These are phyloP conservation scores for Candida glaebosa DNA, from an alignment of 805 yeast genomes.

Conservation along the genomic window DNA sequence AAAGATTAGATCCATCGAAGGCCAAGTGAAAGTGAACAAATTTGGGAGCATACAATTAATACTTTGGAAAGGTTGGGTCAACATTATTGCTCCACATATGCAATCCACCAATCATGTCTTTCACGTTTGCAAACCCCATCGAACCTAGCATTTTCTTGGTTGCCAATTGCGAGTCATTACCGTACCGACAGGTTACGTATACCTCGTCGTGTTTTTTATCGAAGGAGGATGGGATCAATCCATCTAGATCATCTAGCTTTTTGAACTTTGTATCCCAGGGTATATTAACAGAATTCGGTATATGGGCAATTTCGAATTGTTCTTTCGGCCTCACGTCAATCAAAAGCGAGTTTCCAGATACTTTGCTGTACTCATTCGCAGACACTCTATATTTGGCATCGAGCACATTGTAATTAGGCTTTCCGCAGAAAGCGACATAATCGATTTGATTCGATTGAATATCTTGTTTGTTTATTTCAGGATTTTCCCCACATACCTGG, in stretches of 20 bases:
- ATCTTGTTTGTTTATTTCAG: slow-evolving; percentile 44
- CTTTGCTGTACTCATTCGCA: slow-evolving; percentile 31
- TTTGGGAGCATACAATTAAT: slow-evolving; percentile 30
- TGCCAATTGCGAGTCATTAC: slow-evolving; percentile 88
- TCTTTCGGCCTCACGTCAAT: slow-evolving; percentile 78
- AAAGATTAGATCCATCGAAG: slow-evolving; percentile 28
- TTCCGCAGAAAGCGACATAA: slow-evolving; percentile 77
- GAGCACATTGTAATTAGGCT: slow-evolving; percentile 44
- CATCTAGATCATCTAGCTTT: slow-evolving; percentile 19
- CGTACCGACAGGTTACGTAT: slow-evolving; percentile 76
- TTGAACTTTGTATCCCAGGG: slow-evolving; percentile 53
- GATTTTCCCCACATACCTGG: slow-evolving; percentile 56
- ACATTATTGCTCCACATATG: slow-evolving; percentile 60
- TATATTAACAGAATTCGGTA: slow-evolving; percentile 59
- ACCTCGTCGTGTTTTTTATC: slow-evolving; percentile 27
- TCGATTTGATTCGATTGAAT: slow-evolving; percentile 50
- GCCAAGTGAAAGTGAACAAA: background rate
- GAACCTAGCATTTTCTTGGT: slow-evolving; percentile 51
- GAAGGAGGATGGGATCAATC: slow-evolving; percentile 18
- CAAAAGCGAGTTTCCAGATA: slow-evolving; percentile 32
- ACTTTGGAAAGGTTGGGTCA: slow-evolving; percentile 61
- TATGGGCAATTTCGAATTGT: slow-evolving; percentile 65
- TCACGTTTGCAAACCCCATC: slow-evolving; percentile 46
- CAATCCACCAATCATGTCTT: slow-evolving; percentile 79
- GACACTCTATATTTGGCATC: slow-evolving; percentile 44